These are phyloP conservation scores for Gossypium australe DNA, from an alignment of 345 rosid genomes.

Conservation along the genomic window DNA sequence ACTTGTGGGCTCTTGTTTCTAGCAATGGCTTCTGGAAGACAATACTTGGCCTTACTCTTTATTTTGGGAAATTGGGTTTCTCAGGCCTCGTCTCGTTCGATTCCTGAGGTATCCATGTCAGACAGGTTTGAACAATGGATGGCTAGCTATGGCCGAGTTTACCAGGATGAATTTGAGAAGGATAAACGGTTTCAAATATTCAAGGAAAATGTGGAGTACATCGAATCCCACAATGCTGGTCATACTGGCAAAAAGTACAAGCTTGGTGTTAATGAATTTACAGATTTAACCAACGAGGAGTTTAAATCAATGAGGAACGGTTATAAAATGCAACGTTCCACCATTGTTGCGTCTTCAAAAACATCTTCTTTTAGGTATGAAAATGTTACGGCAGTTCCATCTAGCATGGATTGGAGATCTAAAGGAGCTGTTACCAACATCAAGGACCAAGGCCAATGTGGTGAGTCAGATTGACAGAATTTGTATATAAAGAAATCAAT, in stretches of 20 bases:
- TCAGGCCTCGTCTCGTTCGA: slow-evolving; percentile 4
- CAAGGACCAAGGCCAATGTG: slow-evolving; percentile 38
- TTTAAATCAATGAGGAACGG: slow-evolving; percentile 25
- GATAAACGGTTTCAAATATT: slow-evolving; percentile 7
- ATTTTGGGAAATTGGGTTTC: slow-evolving; percentile 9
- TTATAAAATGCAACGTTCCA: slow-evolving; percentile 7
- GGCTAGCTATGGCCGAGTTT: background rate
- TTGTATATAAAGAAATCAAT: background rate
- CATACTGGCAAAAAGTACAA: slow-evolving; percentile 16
- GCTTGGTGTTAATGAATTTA: slow-evolving; percentile 27
- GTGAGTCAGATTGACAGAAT: slow-evolving; percentile 11
- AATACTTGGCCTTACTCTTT: background rate
- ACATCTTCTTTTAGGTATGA: background rate
- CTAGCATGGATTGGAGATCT: slow-evolving; percentile 35
- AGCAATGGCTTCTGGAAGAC: background rate
- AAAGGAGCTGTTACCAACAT: slow-evolving; percentile 34
- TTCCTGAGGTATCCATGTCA: slow-evolving; percentile 6
- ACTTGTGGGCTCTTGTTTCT: background rate
- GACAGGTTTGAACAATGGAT: slow-evolving; percentile 9
- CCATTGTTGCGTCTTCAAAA: background rate
- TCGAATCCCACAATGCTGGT: slow-evolving; percentile 7
- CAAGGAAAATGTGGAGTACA: slow-evolving; percentile 2
- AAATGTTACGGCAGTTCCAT: background rate
- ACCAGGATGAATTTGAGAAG: background rate
- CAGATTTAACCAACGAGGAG: slow-evolving; percentile 34